phyloP scores from a whole-genome alignment of 2,329 filamentous ascomycete genomes.

The Claviceps quebecensis region DNA sequence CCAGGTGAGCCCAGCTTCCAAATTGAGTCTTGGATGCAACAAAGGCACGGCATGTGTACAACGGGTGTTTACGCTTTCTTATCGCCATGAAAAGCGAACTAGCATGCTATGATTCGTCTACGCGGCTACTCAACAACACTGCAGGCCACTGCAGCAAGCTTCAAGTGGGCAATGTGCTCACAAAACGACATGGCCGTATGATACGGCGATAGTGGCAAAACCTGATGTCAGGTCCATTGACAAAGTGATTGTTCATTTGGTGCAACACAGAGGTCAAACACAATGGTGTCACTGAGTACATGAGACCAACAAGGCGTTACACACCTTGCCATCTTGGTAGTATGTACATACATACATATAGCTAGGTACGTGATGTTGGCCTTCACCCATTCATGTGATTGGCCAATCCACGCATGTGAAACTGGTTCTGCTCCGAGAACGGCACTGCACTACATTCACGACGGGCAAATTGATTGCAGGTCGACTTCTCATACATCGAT shows the following conservation, averaged over 20 bases:
- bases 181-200: slow-evolving; percentile 28
- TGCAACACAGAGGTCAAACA: slow-evolving; percentile 16
- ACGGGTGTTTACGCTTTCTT: too few relatives aligned
- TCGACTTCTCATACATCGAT: too few relatives aligned
- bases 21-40: too few relatives aligned
- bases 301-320: not conserved
- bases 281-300: not conserved
- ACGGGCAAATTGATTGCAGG: slow-evolving; percentile 11
- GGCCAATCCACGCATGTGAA: slow-evolving; percentile 31
- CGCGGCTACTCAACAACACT: too few relatives aligned
- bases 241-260: slow-evolving; percentile 28
- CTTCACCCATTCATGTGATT: slow-evolving; percentile 13
- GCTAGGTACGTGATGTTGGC: slow-evolving; percentile 36
- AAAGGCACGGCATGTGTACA: too few relatives aligned
- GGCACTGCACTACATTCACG: slow-evolving; percentile 45
- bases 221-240: slow-evolving; percentile 32
- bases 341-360: too few relatives aligned
- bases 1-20: too few relatives aligned
- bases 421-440: slow-evolving; percentile 38
- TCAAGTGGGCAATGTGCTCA: too few relatives aligned
- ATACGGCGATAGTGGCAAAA: slow-evolving; percentile 16
- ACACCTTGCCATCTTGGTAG: slow-evolving; percentile 28
- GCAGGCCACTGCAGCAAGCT: too few relatives aligned
- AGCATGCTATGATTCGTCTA: too few relatives aligned
- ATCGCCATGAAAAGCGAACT: too few relatives aligned